Conservation (phyloP, 805 yeast species). For the Metschnikowia lochheadii region DNA sequence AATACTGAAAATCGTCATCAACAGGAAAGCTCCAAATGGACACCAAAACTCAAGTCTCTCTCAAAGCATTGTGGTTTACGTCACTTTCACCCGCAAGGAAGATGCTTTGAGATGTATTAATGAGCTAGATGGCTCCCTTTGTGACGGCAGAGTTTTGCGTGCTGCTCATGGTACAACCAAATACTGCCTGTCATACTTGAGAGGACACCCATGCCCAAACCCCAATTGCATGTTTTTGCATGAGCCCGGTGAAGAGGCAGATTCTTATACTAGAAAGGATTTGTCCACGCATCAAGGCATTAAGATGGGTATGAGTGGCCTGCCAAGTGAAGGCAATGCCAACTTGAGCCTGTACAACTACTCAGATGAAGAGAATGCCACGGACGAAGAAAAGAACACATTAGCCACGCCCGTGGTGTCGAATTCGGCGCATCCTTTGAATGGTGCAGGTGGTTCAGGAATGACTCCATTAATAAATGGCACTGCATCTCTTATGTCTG, state of each 20-base stretch:
- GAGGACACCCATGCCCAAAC: slow-evolving; percentile 96
- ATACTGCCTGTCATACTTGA: slow-evolving; percentile 91
- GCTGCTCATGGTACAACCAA: slow-evolving; percentile 99
- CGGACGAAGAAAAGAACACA: slow-evolving; percentile 9
- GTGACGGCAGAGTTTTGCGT: slow-evolving; percentile 83
- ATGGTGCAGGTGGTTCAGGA: slow-evolving; percentile 2
- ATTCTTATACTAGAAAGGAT: slow-evolving; percentile 88
- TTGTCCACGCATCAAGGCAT: slow-evolving; percentile 70
- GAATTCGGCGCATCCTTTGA: slow-evolving; percentile 2
- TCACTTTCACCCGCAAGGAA: slow-evolving; percentile 87
- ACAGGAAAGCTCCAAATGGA: slow-evolving; percentile 56
- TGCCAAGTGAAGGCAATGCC: slow-evolving; percentile 15
- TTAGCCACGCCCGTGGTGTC: not conserved
- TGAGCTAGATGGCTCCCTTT: slow-evolving; percentile 86
- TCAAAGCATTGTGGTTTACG: slow-evolving; percentile 91
- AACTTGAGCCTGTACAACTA: slow-evolving; percentile 11
- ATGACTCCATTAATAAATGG: slow-evolving; percentile 6
- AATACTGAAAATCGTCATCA: slow-evolving; percentile 88
- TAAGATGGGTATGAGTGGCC: slow-evolving; percentile 48
- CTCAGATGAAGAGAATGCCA: slow-evolving; percentile 11
- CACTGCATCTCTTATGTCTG: slow-evolving; percentile 6
- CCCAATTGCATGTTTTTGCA: slow-evolving; percentile 98
- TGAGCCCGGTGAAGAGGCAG: slow-evolving; percentile 99
- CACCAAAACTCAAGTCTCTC: slow-evolving; percentile 38
- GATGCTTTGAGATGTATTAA: slow-evolving; percentile 93